Evolutionary conservation across 305 asterid genomes (phyloP), one percentile per base, ranked within the genome.

Genomic region (Ilex paraguariensis): DNA sequence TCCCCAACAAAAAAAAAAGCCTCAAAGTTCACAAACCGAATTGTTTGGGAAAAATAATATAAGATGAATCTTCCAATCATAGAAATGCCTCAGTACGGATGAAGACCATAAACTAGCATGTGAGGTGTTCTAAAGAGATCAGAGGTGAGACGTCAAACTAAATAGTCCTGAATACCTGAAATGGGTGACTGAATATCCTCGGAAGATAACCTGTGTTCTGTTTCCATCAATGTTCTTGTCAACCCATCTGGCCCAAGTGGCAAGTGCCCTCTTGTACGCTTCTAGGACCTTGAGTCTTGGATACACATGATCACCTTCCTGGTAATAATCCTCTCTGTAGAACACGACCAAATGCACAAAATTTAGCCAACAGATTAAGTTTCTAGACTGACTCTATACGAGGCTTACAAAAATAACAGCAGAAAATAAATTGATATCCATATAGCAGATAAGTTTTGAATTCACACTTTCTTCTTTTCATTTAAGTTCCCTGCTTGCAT

Each of bases 171-270:
- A 21, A n/a, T 76, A 89, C 98, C 97, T 82, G 84, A 91, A 91
- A 84, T 91, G 98, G 0, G 92, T 87, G 70, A 77, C 89, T 0
- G 98, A 91, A 69, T 83, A 91, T 66, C 97, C 98, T 82, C 97
- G 77, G 77, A 85, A 91, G 64, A 91, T 56, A 55, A 91, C 90
- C 54, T 66, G 89, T 15, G 90, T 85, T 76, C 64, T 78, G 77
- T 33, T 77, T n/a, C 50, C 49, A 57, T 78, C 87, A 31, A 91
- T 61, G 66, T 83, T 85, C 69, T 72, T 68, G 71, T 91, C 96
- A 14, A 89, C 93, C 98, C 98, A 91, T 62, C 70, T 73, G 46
- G 82, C 81, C 98, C 98, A 91, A 44, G 98, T 89, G 65, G 59
- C 32, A 59, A 91, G 79, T 13, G 96, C 97, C 74, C 97, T 84